Conservation (phyloP, 2,329 filamentous ascomycete species). For the Sarocladiaceae sp. region DNA sequence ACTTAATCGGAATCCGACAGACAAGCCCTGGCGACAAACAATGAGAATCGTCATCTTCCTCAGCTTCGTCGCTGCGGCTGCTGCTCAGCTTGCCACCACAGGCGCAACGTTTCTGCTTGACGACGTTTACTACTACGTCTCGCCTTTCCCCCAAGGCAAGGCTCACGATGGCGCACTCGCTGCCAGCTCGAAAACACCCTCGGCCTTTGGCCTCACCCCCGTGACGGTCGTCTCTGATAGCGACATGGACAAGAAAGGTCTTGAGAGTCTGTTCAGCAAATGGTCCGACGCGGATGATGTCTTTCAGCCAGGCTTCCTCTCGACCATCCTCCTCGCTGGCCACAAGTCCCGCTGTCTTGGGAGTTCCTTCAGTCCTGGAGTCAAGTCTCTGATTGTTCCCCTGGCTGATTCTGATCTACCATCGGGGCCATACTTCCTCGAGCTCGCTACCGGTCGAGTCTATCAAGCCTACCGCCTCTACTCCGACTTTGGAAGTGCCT, state of each 20-base stretch:
- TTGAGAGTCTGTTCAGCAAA: constrained; percentile 21
- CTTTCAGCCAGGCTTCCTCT: constrained; percentile 19
- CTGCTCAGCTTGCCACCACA: constrained; percentile 20
- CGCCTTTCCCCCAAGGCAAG: constrained; percentile 24
- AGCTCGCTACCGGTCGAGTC: constrained; percentile 22
- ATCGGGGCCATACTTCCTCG: constrained; percentile 31
- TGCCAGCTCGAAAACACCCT: constrained; percentile 12
- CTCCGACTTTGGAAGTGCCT: constrained; percentile 26
- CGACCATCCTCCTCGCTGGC: constrained; percentile 16
- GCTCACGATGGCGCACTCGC: constrained; percentile 13
- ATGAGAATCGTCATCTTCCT: constrained; percentile 7
- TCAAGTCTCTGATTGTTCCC: constrained; percentile 14
- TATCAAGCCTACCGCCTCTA: constrained; percentile 30
- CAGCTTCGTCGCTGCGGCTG: constrained; percentile 12
- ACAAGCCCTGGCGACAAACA: not conserved
- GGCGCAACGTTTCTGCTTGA: constrained; percentile 25
- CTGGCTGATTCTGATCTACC: constrained; percentile 18
- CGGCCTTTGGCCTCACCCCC: constrained; percentile 25
- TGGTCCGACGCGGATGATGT: constrained; percentile 25
- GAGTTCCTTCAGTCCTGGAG: constrained; percentile 14
- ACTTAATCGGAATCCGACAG: not conserved
- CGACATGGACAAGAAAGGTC: constrained; percentile 13
- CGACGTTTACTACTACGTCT: constrained; percentile 26
- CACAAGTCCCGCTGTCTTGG: constrained; percentile 14
- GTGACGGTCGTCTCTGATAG: constrained; percentile 25